Conservation (phyloP, 2,329 filamentous ascomycete species). For the Hymenoscyphus fructigenus region DNA sequence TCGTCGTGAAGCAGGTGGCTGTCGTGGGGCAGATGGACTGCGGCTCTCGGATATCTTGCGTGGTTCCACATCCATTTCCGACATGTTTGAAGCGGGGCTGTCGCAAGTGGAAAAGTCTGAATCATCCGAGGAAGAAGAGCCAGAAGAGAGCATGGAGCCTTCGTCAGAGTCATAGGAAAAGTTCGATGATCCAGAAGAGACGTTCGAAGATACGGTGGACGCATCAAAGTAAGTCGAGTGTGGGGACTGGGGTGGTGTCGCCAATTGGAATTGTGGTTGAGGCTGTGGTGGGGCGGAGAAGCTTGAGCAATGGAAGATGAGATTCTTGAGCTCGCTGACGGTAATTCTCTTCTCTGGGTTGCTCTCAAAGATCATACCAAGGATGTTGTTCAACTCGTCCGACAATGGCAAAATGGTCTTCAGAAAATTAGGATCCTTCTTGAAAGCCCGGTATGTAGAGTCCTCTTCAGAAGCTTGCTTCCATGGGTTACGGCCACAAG, state of each 20-base stretch:
- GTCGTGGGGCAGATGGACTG: constrained; percentile 15
- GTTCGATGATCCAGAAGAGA: constrained; percentile 51
- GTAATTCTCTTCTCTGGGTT: constrained; percentile 81
- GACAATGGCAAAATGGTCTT: constrained; percentile 91
- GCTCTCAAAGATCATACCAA: constrained; percentile 83
- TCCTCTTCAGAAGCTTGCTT: constrained; percentile 93
- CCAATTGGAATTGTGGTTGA: constrained; percentile 10
- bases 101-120: constrained; percentile 24
- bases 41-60: constrained; percentile 13
- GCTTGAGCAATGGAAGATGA: constrained; percentile 66
- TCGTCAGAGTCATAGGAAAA: constrained; percentile 39
- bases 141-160: constrained; percentile 30
- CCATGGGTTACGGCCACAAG: constrained; percentile 98
- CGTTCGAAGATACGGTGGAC: constrained; percentile 11
- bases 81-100: not conserved
- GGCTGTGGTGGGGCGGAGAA: constrained; percentile 31
- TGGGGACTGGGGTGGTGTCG: constrained; percentile 21
- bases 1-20: not conserved
- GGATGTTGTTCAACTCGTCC: constrained; percentile 82
- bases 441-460: constrained; percentile 89
- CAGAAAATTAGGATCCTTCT: constrained; percentile 81
- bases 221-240: constrained; percentile 8
- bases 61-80: constrained; percentile 14
- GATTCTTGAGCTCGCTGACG: constrained; percentile 72
- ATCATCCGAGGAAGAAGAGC: constrained; percentile 28